Evolutionary conservation across 1,284 basidiomycete genomes (phyloP).

Genomic region (Trametes versicolor): DNA sequence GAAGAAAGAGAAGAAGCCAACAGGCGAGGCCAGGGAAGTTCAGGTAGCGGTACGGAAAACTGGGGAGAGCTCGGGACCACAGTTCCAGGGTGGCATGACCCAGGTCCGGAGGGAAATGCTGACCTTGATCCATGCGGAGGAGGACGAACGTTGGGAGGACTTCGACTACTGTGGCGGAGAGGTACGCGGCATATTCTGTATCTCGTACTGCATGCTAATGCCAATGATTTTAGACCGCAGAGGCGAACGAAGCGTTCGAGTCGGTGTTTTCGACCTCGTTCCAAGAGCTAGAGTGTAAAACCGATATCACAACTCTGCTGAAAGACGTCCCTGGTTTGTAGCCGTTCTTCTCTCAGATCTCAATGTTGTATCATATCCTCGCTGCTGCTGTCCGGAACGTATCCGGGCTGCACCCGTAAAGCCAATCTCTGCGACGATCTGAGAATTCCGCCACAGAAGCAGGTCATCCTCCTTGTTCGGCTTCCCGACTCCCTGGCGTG

Average conservation of each 20-base stretch:
- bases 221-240: conserved; percentile 54
- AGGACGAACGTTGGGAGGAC: conserved; percentile 77
- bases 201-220: conserved; percentile 8
- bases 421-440: neutral
- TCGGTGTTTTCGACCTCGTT: conserved; percentile 68
- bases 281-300: conserved; percentile 64
- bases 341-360: too few species aligned
- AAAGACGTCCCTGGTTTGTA: conserved; percentile 68
- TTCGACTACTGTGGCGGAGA: conserved; percentile 68
- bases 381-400: neutral
- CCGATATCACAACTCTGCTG: conserved; percentile 67
- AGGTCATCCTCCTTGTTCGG: conserved; percentile 18
- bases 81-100: conserved; percentile 47
- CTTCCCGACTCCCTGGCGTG: neutral
- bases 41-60: conserved; percentile 76
- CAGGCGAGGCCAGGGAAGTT: conserved; percentile 73
- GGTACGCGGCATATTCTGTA: conserved; percentile 48
- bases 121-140: conserved; percentile 71
- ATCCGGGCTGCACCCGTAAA: neutral
- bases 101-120: conserved; percentile 74
- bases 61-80: conserved; percentile 65
- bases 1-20: conserved; percentile 65
- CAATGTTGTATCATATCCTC: conserved; percentile 6
- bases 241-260: conserved; percentile 66
- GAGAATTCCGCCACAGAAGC: conserved; percentile 14